Evolutionary conservation across 2,329 filamentous ascomycete genomes (phyloP).

Genomic region (Ophiostoma australiae): DNA sequence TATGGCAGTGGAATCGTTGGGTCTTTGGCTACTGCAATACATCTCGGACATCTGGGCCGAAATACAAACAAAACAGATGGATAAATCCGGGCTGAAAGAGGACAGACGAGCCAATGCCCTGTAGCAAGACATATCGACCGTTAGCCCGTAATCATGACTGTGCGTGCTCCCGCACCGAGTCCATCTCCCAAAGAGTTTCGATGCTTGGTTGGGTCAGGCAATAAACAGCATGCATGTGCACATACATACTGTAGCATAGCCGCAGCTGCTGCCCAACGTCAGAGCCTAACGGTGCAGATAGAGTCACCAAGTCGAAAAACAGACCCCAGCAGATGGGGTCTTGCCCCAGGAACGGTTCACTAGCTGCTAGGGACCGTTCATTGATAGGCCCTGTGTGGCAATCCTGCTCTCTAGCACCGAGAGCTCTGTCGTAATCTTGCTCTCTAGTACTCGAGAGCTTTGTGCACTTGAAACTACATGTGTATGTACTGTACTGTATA

Average conservation of each 20-base stretch:
- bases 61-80: not conserved
- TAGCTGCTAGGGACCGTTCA: slow-evolving; percentile 1
- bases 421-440: not conserved
- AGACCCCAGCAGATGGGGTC: not conserved
- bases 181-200: not conserved
- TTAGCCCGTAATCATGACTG: no score
- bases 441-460: not conserved
- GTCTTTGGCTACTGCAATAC: no score
- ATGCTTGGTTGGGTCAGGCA: no score
- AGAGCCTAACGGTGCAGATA: slow-evolving; percentile 7
- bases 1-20: not conserved
- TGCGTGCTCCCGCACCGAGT: not conserved
- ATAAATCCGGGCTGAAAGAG: not conserved
- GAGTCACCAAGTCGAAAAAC: not conserved
- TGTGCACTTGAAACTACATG: not conserved
- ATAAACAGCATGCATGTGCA: no score
- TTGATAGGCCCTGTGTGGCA: not conserved
- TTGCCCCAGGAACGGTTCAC: slow-evolving; percentile 6
- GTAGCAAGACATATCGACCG: no score
- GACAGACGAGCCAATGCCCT: not conserved
- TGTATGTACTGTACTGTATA: no score
- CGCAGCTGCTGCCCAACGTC: slow-evolving; percentile 3
- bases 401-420: not conserved
- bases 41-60: not conserved
- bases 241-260: not conserved